Evolutionary conservation across 371 early-diverging fungal genomes (phyloP), one percentile per base, ranked within the genome.

Genomic region (Syncephalastrum sp.): DNA sequence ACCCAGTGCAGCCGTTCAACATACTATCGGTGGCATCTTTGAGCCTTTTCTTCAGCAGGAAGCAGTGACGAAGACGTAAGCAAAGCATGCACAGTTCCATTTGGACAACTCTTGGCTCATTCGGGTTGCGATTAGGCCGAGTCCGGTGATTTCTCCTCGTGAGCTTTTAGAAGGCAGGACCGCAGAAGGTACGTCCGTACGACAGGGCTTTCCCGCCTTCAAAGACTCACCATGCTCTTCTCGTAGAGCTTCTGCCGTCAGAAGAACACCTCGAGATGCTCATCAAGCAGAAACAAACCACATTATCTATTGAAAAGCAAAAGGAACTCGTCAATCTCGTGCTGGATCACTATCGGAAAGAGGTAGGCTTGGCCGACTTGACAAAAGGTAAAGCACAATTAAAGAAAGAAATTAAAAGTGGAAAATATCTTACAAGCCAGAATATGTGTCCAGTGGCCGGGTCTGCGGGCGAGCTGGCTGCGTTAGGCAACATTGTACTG

Each of bases 1-100:
- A 8, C 38, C 38, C 7, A 12, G 10, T 33, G 38, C 38, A 5
- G 2, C 38, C 6, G 8, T 33, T 33, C 66, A 67, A 42, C 53
- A 64, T 5, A 60, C 63, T 8, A 69, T 69, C 56, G 70, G 77
- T 15, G 75, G 71, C 14, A 65, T 76, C 17, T 76, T 76, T 44
- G 73, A 76, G 47, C 71, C 73, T 4, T 76, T 76, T 56, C 59
- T 76, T 4, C 49, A 67, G 21, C 38, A 33, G 38, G 38, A 33
- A 12, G 12, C 38, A 6, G 38, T 2, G 8, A 12, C 12, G 0
- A 33, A 33, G 12, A 33, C 6, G 38, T 33, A 33, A 33, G 38
- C 10, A 33, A 10, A 10, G 2, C 5, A 10, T 33, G 7, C 29
- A 33, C 38, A 10, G 38, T 33, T 10, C 0, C 38, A 10, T 10